A percentile compares a stretch with the other conserved stretches of the same genome.
These are phyloP conservation scores for Myxozyma udenii DNA, from an alignment of 805 yeast genomes.

Conservation along the genomic window DNA sequence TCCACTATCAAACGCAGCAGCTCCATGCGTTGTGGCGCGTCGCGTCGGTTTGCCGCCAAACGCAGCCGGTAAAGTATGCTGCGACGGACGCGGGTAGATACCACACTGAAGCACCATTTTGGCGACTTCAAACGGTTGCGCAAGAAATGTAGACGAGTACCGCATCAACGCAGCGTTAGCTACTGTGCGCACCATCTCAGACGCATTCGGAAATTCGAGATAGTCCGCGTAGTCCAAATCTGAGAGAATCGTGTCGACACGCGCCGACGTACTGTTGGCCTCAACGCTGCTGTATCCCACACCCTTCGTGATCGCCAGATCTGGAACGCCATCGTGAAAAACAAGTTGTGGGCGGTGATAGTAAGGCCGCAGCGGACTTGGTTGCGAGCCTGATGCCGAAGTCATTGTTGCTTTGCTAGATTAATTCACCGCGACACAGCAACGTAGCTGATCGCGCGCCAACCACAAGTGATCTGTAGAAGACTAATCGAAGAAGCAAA, in stretches of 20 bases:
- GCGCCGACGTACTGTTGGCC: slow-evolving; percentile 2
- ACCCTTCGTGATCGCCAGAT: slow-evolving; percentile 9
- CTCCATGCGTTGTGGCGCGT: slow-evolving; percentile 20
- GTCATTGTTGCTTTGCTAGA: background rate
- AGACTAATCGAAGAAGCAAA: too few species aligned
- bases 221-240: slow-evolving; percentile 32
- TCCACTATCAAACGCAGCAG: slow-evolving; percentile 11
- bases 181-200: slow-evolving; percentile 17
- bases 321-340: slow-evolving; percentile 26
- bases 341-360: slow-evolving; percentile 27
- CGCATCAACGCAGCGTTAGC: slow-evolving; percentile 45
- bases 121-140: slow-evolving; percentile 87
- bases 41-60: background rate
- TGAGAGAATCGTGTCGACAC: slow-evolving; percentile 15
- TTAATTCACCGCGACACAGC: too few species aligned
- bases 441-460: too few species aligned
- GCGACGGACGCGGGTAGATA: slow-evolving; percentile 34
- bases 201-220: slow-evolving; percentile 24
- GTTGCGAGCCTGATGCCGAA: background rate
- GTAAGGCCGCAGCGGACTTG: slow-evolving; percentile 20
- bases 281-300: background rate
- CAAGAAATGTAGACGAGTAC: slow-evolving; percentile 63
- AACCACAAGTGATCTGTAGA: too few species aligned
- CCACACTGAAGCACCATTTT: slow-evolving; percentile 80
- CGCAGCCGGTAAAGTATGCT: background rate